phyloP scores from a whole-genome alignment of 768 basidiomycete genomes.

The Obba rivulosa region DNA sequence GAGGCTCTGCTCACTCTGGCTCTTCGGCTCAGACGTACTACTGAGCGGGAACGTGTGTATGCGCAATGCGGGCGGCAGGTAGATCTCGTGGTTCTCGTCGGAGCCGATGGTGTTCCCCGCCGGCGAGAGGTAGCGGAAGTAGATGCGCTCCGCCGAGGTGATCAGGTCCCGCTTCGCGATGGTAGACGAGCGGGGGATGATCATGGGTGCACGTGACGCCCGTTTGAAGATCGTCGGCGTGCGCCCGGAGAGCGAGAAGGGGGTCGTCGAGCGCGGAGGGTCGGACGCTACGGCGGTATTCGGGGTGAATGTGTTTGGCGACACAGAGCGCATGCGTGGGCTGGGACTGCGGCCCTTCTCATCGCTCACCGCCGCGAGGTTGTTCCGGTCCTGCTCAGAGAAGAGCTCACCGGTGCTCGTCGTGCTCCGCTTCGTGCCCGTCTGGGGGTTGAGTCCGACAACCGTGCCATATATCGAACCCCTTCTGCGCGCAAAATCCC shows the following conservation, averaged over 20 bases:
- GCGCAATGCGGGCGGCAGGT: conserved; percentile 89
- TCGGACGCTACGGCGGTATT: conserved; percentile 36
- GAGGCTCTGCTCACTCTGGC: conserved; percentile 60
- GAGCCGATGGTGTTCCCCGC: conserved; percentile 70
- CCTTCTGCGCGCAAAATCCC: conserved; percentile 86
- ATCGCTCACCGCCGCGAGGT: conserved; percentile 50
- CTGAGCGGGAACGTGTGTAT: conserved; percentile 87
- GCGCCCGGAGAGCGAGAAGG: conserved; percentile 70
- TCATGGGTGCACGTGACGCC: conserved; percentile 84
- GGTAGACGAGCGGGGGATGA: conserved; percentile 88
- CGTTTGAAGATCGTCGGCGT: conserved; percentile 78
- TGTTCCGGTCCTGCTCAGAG: conserved; percentile 64
- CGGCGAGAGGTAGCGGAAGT: conserved; percentile 87
- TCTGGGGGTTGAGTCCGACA: conserved; percentile 65
- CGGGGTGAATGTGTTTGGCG: conserved; percentile 30
- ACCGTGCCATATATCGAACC: conserved; percentile 93
- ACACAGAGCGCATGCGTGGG: conserved; percentile 46
- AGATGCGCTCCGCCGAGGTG: conserved; percentile 93
- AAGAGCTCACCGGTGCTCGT: conserved; percentile 72
- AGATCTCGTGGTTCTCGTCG: conserved; percentile 94
- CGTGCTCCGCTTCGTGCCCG: conserved; percentile 69
- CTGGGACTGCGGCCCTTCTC: conserved; percentile 50
- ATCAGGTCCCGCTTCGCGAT: conserved; percentile 89
- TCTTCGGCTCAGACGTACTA: conserved; percentile 65
- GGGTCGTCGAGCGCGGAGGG: conserved; percentile 66